Evolutionary conservation across 2,329 filamentous ascomycete species (phyloP), one percentile per base, ranked within the genome.

Genomic region (Ilyonectria mors-panacis): DNA sequence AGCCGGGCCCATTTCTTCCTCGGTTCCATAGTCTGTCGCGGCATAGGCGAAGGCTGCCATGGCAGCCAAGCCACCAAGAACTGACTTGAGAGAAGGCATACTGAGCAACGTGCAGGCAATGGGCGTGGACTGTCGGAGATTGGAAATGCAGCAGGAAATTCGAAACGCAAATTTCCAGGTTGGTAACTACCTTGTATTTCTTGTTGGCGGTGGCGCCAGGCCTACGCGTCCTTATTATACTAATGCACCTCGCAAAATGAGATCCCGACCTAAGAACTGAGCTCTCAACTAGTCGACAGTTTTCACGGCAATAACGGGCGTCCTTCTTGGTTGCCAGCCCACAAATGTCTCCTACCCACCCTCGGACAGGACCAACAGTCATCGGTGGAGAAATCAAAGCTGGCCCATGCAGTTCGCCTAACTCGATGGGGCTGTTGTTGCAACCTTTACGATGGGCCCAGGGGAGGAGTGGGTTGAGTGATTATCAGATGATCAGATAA

Each of bases 1-100:
- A 19, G 87, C 87, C 6, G 87, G 87, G 19, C 87, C 88, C 79
- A 83, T 82, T 57, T 78, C 75, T 8, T 76, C 71, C 2, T 54
- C 54, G 12, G 19, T 28, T 3, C 68, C 68, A 21, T 33, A 59
- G 9, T 72, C 70, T 1, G 55, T 35, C 21, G 59, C 68, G 44
- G 59, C 70, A 42, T 59, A 56, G 50, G 60, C 67, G 48, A 42
- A 56, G 7, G 50, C 63, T 9, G 57, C 70, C 54, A 68, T 48
- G 53, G 63, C 51, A 48, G 68, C 69, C 26, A 75, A 19, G 59
- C 66, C 66, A 47, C 67, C 42, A 21, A 77, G 50, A 15, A 67
- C n/a, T n/a, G 65, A 67, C 61, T 60, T 72, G 57, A 73, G 50
- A 30, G 57, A 61, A 63, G 59, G 48, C 75, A 76, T 77, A 26